phyloP scores from a whole-genome alignment of 2,329 filamentous ascomycete genomes.

The Pseudocercospora vitis region DNA sequence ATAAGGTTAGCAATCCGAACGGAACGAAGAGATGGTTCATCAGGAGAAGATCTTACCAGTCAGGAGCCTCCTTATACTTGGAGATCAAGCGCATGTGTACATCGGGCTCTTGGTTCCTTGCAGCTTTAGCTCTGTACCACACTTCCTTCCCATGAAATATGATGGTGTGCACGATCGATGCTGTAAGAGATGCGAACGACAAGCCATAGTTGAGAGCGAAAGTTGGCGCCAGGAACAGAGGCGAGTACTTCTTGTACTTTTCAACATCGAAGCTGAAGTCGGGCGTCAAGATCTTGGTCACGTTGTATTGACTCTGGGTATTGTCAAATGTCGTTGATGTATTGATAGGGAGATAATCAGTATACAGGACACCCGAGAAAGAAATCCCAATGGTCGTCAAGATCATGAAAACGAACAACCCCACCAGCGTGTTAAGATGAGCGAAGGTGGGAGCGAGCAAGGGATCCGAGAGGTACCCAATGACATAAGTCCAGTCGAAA shows the following conservation, averaged over 20 bases:
- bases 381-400: constrained; percentile 65
- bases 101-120: constrained; percentile 57
- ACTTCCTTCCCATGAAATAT: constrained; percentile 87
- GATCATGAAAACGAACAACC: constrained; percentile 70
- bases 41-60: constrained; percentile 42
- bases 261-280: constrained; percentile 76
- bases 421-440: constrained; percentile 54
- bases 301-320: constrained; percentile 74
- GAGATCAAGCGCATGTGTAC: constrained; percentile 82
- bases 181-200: constrained; percentile 79
- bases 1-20: not conserved
- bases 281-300: constrained; percentile 72
- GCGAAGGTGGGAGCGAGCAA: constrained; percentile 70
- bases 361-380: constrained; percentile 76
- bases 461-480: constrained; percentile 20
- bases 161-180: constrained; percentile 74
- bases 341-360: constrained; percentile 81
- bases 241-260: constrained; percentile 77
- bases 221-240: constrained; percentile 81
- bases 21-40: not conserved
- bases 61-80: constrained; percentile 76
- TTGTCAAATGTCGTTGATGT: constrained; percentile 85
- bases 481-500: constrained; percentile 78
- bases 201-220: constrained; percentile 85
- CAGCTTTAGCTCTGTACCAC: constrained; percentile 67